Evolutionary conservation across 805 yeast species (phyloP), one percentile per base, ranked within the genome.

Genomic region (Yarrowia sp.): DNA sequence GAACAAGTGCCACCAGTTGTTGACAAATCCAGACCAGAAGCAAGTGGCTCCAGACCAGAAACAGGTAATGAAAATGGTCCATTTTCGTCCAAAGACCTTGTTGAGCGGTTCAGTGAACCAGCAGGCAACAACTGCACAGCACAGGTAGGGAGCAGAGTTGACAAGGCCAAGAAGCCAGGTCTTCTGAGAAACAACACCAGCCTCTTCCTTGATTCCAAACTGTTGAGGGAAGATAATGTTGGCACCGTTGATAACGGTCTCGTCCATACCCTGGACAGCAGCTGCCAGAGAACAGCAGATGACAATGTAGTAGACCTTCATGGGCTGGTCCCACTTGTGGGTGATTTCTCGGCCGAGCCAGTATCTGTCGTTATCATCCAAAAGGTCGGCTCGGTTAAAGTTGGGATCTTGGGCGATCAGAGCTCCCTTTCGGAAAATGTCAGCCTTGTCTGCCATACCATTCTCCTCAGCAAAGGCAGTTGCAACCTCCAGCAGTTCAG

Each of bases 221-320:
- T 71, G 66, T 44, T 67, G 61, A 57, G 69, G 64, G 63, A 73
- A 72, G 67, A 81, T 83, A 28, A 86, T 72, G 55, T 82, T 83
- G 22, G 90, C 90, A 41, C 90, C 91, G 68, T 86, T 86, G 66
- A 85, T 77, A 9, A 86, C 90, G 7, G 89, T 82, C 72, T 87
- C 89, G 73, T 87, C 91, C 89, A 85, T 85, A 63, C 91, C 91
- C 72, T 86, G 88, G 5, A 88, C 86, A 4, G 89, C 87, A 15
- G 84, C 84, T 57, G 89, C 85, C 79, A 86, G 77, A 2, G 90
- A 86, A 51, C 88, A 85, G 70, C 85, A 75, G 8, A 86, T 81
- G 74, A 84, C 81, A 18, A 83, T 80, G 74, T 78, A 70, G 71
- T 82, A 78, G 73, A 80, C 73, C 13, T 77, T 66, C 38, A 63